Conservation (phyloP, 2,329 filamentous ascomycete species). For the Alternaria angustiovoidea region DNA sequence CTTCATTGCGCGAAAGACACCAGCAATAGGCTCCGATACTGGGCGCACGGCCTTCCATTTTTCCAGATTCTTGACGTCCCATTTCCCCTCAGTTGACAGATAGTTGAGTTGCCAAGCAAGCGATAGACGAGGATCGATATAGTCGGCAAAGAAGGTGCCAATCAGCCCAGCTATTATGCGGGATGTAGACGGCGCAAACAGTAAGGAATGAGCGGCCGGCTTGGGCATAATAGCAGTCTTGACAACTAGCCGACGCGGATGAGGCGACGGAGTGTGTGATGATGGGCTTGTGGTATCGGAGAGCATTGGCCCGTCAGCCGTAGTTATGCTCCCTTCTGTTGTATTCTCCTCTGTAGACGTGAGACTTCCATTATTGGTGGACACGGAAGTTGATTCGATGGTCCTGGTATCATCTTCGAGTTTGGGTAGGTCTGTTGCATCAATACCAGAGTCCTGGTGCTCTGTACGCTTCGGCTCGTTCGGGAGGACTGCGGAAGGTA, state of each 20-base stretch:
- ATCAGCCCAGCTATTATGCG: conserved; percentile 82
- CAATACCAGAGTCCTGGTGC: conserved; percentile 47
- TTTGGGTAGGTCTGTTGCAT: conserved; percentile 38
- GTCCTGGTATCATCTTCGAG: conserved; percentile 26
- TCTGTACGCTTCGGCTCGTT: conserved; percentile 30
- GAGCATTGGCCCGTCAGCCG: conserved; percentile 17
- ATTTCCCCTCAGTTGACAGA: conserved; percentile 88
- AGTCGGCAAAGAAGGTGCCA: conserved; percentile 77
- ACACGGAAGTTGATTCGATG: conserved; percentile 23
- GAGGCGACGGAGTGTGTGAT: conserved; percentile 29
- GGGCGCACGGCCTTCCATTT: conserved; percentile 87
- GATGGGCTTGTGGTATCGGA: conserved; percentile 5
- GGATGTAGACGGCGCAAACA: conserved; percentile 79
- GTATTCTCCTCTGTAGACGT: conserved; percentile 34
- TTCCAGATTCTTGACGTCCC: conserved; percentile 94
- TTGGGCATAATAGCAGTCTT: conserved; percentile 75
- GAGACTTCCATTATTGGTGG: conserved; percentile 27
- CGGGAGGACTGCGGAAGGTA: conserved; percentile 39
- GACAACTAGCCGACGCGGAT: conserved; percentile 58
- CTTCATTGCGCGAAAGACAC: conserved; percentile 88
- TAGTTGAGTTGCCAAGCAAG: conserved; percentile 92
- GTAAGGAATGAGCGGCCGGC: conserved; percentile 82
- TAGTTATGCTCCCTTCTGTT: conserved; percentile 44
- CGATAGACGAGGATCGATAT: conserved; percentile 79
- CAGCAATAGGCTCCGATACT: conserved; percentile 79